Evolutionary conservation across 2,329 filamentous ascomycete species (phyloP).

Genomic region (Arachnomyces sp.): DNA sequence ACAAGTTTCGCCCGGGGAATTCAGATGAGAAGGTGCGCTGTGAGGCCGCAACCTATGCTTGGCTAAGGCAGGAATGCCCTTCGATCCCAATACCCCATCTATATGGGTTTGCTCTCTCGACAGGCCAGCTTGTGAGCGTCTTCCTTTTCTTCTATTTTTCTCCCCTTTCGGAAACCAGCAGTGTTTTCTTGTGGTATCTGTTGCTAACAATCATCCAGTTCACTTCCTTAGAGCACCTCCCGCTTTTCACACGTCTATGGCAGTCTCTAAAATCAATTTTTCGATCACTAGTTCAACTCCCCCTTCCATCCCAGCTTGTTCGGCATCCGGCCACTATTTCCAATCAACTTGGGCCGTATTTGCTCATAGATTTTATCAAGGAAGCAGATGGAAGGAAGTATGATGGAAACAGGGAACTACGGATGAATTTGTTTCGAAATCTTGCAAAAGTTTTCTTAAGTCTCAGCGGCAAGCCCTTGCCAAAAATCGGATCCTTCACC

Average conservation of each 20-base stretch:
- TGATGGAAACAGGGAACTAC: constrained; percentile 9
- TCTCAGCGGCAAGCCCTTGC: constrained; percentile 9
- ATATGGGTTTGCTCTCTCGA: constrained; percentile 20
- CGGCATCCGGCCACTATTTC: too few species aligned
- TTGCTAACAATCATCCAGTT: constrained; percentile 6
- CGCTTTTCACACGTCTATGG: constrained; percentile 6
- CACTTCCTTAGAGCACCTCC: constrained; percentile 6
- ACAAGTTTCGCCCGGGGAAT: constrained; percentile 18
- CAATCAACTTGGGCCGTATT: constrained; percentile 8
- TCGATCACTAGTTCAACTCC: too few species aligned
- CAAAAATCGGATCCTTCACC: constrained; percentile 17
- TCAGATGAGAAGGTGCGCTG: constrained; percentile 22
- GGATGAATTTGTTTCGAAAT: constrained; percentile 14
- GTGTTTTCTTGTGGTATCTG: too few species aligned
- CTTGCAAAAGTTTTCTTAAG: constrained; percentile 11
- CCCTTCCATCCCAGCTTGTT: too few species aligned
- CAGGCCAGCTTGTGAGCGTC: constrained; percentile 17
- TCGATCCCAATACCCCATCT: constrained; percentile 19
- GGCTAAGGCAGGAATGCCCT: constrained; percentile 21
- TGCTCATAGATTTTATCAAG: constrained; percentile 14
- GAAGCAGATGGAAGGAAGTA: constrained; percentile 9
- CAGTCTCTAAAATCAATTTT: constrained; percentile 4
- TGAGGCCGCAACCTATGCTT: constrained; percentile 22
- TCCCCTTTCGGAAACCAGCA: too few species aligned
- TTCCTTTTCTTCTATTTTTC: too few species aligned